These are phyloP conservation scores for Wallacemonas collosoma DNA, from an alignment of 208 protist species.

Conservation along the genomic window DNA sequence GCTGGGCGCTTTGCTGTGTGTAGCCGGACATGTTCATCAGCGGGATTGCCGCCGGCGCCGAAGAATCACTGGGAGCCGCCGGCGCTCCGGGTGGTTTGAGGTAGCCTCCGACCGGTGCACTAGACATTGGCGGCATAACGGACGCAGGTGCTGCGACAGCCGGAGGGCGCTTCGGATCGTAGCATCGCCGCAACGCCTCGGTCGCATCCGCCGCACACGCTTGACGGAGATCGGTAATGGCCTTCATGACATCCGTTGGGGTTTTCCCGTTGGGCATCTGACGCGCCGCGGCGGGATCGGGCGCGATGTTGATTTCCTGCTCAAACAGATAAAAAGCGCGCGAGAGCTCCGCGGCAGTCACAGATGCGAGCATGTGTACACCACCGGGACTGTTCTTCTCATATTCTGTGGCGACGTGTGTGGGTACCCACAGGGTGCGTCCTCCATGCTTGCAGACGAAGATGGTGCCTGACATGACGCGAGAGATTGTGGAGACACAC, in stretches of 20 bases:
- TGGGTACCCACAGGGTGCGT: conserved; percentile 87
- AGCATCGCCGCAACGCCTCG: conserved; percentile 73
- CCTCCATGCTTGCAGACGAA: conserved; percentile 74
- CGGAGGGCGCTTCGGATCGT: conserved; percentile 54
- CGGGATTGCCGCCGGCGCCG: background rate
- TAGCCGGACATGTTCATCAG: conserved; percentile 14
- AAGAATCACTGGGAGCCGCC: no score
- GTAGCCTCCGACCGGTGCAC: no score
- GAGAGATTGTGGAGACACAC: background rate
- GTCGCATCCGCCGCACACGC: conserved; percentile 62
- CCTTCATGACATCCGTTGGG: conserved; percentile 62
- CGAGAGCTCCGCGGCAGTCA: conserved; percentile 72
- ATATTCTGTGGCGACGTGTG: conserved; percentile 52
- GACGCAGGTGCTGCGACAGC: background rate
- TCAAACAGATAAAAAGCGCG: conserved; percentile 90
- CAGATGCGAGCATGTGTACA: conserved; percentile 67
- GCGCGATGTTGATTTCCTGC: conserved; percentile 69
- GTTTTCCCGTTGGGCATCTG: conserved; percentile 74
- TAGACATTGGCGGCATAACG: background rate
- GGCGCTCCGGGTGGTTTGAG: no score
- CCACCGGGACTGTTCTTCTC: conserved; percentile 38
- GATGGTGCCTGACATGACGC: conserved; percentile 52
- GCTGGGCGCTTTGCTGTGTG: background rate
- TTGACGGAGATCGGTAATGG: conserved; percentile 82
- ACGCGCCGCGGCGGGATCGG: conserved; percentile 47